Percentiles rank a stretch among this genome's conserved stretches.
These are phyloP conservation scores for Delitschia confertaspora DNA, from an alignment of 495 filamentous ascomycete genomes.

Conservation along the genomic window DNA sequence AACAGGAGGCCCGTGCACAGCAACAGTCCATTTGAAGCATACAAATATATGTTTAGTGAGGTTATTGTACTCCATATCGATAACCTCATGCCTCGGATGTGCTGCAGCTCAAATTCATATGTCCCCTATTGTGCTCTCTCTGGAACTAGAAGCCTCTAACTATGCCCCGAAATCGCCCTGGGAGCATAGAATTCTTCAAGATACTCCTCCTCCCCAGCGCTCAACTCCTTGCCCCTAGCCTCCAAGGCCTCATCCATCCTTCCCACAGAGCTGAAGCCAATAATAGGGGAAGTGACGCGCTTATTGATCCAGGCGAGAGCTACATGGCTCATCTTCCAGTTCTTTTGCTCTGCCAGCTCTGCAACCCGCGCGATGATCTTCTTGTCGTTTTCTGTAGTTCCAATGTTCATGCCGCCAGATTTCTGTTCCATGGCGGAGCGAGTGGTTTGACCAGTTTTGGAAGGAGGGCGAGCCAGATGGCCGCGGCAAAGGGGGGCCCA, in stretches of 20 bases:
- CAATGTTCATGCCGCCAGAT: constrained; percentile 2
- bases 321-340: constrained; percentile 35
- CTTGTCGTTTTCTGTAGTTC: constrained; percentile 26
- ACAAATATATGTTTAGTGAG: too few species aligned
- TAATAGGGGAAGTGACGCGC: constrained; percentile 33
- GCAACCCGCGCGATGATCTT: constrained; percentile 34
- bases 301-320: constrained; percentile 35
- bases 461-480: constrained; percentile 31
- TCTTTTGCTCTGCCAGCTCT: constrained; percentile 36
- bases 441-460: constrained; percentile 24
- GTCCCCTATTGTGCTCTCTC: too few species aligned
- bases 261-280: constrained; percentile 32
- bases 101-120: too few species aligned
- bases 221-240: constrained; percentile 26
- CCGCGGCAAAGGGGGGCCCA: constrained; percentile 36
- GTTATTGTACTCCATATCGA: too few species aligned
- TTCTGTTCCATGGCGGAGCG: constrained; percentile 28
- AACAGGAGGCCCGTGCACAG: too few species aligned
- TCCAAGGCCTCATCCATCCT: constrained; percentile 30
- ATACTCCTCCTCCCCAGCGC: constrained; percentile 29
- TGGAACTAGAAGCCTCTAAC: constrained; percentile 12
- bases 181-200: constrained; percentile 30
- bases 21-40: too few species aligned
- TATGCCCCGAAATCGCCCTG: constrained; percentile 20
- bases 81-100: too few species aligned